These are phyloP conservation scores for Echium plantagineum DNA, from an alignment of 257 asterid species.

Conservation along the genomic window DNA sequence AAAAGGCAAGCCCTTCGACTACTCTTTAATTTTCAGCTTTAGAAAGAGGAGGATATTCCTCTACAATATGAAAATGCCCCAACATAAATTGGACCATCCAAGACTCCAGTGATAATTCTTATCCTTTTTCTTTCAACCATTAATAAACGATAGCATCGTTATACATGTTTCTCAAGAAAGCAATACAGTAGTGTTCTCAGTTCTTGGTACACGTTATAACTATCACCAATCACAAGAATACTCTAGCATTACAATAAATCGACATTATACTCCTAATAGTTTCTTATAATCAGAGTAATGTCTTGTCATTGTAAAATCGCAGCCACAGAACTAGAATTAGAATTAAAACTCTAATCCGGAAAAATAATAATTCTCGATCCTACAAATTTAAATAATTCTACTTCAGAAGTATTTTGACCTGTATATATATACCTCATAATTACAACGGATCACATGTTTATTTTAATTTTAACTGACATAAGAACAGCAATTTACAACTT, in stretches of 20 bases:
- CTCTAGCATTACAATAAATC: too few relatives aligned
- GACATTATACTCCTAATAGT: too few relatives aligned
- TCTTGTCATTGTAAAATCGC: too few relatives aligned
- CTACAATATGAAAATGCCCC: not conserved
- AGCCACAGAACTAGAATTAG: not conserved
- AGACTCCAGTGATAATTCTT: not conserved
- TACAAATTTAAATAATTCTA: too few relatives aligned
- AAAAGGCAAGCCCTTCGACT: slow-evolving; percentile 9
- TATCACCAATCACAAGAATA: too few relatives aligned
- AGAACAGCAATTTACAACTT: not conserved
- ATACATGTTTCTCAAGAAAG: not conserved
- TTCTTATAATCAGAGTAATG: too few relatives aligned
- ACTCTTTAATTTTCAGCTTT: slow-evolving; percentile 5
- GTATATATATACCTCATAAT: not conserved
- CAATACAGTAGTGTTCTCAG: not conserved
- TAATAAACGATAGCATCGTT: not conserved
- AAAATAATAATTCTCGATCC: not conserved
- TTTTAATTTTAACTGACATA: not conserved
- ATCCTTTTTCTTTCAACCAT: not conserved
- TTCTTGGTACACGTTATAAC: too few relatives aligned
- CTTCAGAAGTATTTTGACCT: not conserved
- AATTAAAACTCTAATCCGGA: too few relatives aligned
- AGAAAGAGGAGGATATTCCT: slow-evolving; percentile 1
- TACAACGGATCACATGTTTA: too few relatives aligned
- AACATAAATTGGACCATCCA: not conserved